A percentile compares a stretch with the other conserved stretches of the same genome.
phyloP scores from a whole-genome alignment of 2,329 filamentous ascomycete genomes.

The Aspergillus clavatus region DNA sequence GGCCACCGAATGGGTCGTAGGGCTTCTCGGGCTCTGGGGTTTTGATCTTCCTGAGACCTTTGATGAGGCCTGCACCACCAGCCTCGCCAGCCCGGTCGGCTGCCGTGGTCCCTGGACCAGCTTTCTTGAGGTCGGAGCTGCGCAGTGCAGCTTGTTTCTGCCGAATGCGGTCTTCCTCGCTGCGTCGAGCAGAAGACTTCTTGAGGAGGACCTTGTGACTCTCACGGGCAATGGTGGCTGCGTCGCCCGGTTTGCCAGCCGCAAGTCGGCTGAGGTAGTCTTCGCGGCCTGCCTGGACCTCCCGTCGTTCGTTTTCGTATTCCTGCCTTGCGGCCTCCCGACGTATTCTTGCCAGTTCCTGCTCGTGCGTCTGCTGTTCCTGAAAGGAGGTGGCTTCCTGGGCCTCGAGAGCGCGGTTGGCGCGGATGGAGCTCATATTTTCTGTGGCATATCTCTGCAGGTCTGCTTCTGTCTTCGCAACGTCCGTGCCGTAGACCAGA shows the following conservation, averaged over 20 bases:
- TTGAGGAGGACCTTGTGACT: conserved; percentile 61
- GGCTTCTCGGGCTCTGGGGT: conserved; percentile 63
- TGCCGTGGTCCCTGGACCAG: conserved; percentile 14
- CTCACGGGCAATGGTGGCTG: conserved; percentile 51
- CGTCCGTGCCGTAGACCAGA: conserved; percentile 67
- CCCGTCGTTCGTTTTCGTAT: conserved; percentile 65
- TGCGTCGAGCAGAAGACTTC: conserved; percentile 61
- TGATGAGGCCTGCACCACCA: conserved; percentile 54
- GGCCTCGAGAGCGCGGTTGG: conserved; percentile 46
- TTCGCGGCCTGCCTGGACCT: conserved; percentile 59
- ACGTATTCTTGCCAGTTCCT: conserved; percentile 60
- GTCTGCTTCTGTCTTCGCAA: conserved; percentile 57
- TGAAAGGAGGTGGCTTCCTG: conserved; percentile 46
- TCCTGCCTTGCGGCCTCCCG: conserved; percentile 61
- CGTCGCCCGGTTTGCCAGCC: conserved; percentile 55
- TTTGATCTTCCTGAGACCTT: conserved; percentile 67
- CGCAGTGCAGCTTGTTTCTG: conserved; percentile 42
- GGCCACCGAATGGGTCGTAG: conserved; percentile 83
- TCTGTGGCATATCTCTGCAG: conserved; percentile 68
- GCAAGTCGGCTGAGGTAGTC: conserved; percentile 68
- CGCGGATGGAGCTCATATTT: conserved; percentile 57
- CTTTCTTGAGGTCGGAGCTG: conserved; percentile 29
- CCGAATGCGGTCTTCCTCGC: conserved; percentile 47
- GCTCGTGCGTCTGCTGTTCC: conserved; percentile 52
- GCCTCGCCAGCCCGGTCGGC: conserved; percentile 23